Evolutionary conservation across 306 rosid genomes (phyloP), one percentile per base, ranked within the genome.

Genomic region (Dalbergia cochinchinensis): DNA sequence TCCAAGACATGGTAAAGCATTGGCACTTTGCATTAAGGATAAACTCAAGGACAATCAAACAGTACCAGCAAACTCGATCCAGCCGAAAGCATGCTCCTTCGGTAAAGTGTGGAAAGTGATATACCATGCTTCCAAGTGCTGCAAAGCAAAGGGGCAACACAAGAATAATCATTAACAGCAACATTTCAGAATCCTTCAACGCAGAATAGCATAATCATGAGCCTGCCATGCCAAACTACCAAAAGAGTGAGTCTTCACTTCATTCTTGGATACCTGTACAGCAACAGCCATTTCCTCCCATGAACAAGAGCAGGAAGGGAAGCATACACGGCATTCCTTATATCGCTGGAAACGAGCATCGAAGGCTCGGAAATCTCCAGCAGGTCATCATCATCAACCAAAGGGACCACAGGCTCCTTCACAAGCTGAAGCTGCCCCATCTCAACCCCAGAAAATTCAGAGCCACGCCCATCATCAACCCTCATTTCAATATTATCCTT

Each of bases 51-150:
- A n/a, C 53, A 71, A 33, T 1, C 18, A 80, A 85, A 77, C 16
- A 41, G 39, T 26, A 94, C 97, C 97, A 94, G 88, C 88, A 95
- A 89, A 86, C 97, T 95, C 54, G 80, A 84, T 79, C 99, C 99
- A 60, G 98, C 92, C 90, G 90, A 95, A 76, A 92, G 84, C 92
- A 85, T 84, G 84, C 99, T 95, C 77, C 95, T 88, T 75, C 97
- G 81, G 77, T 91, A 95, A 35, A 92, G 92, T 1, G 96, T 95
- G 79, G 94, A 84, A 80, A 94, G 94, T 63, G 97, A 91, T 85
- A 91, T 87, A 26, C 97, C 97, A 83, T 94, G 94, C 88, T 92
- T 91, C 97, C 94, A 89, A 33, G 99, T 92, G 82, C 99, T 94
- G 80, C 88, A 86, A 10, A 70, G 50, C 55, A 71, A 42, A 69